Percentiles rank a stretch among this genome's conserved stretches.
Conservation (phyloP, 257 asterid genomes). For the Mitragyna speciosa region DNA sequence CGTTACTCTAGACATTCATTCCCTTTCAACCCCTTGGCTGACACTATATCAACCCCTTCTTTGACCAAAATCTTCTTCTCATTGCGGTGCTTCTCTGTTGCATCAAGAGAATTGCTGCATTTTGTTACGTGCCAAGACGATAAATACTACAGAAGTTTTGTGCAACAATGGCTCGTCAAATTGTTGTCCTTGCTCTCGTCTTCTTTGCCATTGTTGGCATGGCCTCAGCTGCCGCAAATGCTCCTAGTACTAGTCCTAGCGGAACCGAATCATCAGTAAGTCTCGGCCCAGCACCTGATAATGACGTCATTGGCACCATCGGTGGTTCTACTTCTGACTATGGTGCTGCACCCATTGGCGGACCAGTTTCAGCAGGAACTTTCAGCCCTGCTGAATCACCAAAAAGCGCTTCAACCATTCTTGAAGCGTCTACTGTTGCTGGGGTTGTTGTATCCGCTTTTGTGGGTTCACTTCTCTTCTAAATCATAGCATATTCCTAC, state of each 20-base stretch:
- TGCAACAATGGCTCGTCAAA: slow-evolving; percentile 29
- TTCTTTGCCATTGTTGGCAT: slow-evolving; percentile 47
- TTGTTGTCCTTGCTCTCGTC: slow-evolving; percentile 42
- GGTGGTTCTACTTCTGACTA: slow-evolving; percentile 8
- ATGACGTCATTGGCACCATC: slow-evolving; percentile 34
- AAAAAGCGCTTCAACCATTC: slow-evolving; percentile 18
- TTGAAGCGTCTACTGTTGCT: slow-evolving; percentile 24
- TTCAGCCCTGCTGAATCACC: slow-evolving; percentile 33
- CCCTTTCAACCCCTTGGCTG: neutral
- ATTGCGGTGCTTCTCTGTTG: slow-evolving; percentile 8
- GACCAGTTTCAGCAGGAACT: slow-evolving; percentile 40
- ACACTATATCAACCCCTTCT: neutral
- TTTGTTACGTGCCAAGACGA: neutral
- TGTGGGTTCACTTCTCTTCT: slow-evolving; percentile 47
- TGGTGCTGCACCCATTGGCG: slow-evolving; percentile 56
- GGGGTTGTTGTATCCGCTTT: slow-evolving; percentile 28
- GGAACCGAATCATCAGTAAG: slow-evolving; percentile 7
- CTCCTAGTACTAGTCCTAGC: slow-evolving; percentile 9
- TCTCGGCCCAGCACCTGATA: slow-evolving; percentile 12
- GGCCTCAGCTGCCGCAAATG: slow-evolving; percentile 28
- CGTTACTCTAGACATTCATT: neutral
- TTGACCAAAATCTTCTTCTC: neutral
- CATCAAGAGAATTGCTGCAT: slow-evolving; percentile 23
- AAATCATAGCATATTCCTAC: neutral
- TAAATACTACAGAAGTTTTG: neutral